Evolutionary conservation across 306 rosid species (phyloP).

Genomic region (Lagenaria siceraria): DNA sequence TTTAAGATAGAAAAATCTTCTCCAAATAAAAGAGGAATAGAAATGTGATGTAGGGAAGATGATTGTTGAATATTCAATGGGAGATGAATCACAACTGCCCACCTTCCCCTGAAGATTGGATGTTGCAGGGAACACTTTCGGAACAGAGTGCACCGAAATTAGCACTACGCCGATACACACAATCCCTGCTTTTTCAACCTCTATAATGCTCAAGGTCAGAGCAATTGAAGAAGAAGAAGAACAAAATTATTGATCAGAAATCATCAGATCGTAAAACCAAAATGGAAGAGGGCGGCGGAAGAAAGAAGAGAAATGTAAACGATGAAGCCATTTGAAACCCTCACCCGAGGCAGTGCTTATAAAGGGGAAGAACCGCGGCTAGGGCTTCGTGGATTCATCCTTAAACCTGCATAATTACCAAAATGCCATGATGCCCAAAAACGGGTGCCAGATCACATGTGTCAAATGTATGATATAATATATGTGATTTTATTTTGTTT

Average conservation of each 20-base stretch:
- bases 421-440: neutral
- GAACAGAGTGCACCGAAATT: constrained; percentile 10
- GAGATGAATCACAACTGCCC: constrained; percentile 12
- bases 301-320: neutral
- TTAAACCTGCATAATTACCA: neutral
- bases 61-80: constrained; percentile 10
- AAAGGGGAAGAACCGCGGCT: neutral
- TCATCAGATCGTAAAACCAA: neutral
- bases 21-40: neutral
- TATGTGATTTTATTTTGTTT: too few species aligned
- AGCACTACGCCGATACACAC: constrained; percentile 15
- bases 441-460: too few species aligned
- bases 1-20: neutral
- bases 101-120: neutral
- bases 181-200: constrained; percentile 3
- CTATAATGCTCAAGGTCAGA: neutral
- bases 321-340: neutral
- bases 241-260: too few species aligned
- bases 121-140: constrained; percentile 11
- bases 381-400: neutral
- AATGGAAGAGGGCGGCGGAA: neutral
- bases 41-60: neutral
- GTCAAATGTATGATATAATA: too few species aligned
- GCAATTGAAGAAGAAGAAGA: neutral
- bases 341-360: neutral